Conservation (phyloP, 768 basidiomycete species). For the Naematelia encephala region DNA sequence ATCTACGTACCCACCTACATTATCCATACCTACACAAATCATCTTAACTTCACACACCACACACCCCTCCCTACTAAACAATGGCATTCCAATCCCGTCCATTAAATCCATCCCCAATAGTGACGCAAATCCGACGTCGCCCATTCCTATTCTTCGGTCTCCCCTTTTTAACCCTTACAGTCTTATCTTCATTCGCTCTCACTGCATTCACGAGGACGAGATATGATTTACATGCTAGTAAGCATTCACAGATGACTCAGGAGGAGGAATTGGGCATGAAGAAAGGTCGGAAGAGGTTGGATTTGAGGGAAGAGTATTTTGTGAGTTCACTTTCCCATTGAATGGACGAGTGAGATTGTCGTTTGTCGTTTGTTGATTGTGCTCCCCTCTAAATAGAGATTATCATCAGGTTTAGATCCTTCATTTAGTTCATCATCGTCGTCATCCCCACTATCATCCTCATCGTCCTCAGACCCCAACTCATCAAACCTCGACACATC, state of each 20-base stretch:
- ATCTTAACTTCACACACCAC: no score
- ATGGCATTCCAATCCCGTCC: neutral
- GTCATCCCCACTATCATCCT: neutral
- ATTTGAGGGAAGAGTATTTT: conserved; percentile 93
- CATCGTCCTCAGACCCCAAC: neutral
- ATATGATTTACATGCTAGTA: conserved; percentile 70
- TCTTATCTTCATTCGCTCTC: conserved; percentile 79
- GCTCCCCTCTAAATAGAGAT: neutral
- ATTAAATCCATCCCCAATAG: conserved; percentile 8
- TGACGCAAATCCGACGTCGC: conserved; percentile 29
- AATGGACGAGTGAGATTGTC: neutral
- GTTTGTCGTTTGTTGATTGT: no score
- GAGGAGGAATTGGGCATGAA: conserved; percentile 45
- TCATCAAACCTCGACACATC: neutral
- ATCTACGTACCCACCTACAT: no score
- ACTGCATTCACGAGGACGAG: conserved; percentile 80
- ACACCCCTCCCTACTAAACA: no score
- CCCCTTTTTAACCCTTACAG: conserved; percentile 80
- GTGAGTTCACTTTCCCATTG: conserved; percentile 57
- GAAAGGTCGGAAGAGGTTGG: conserved; percentile 59
- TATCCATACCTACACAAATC: neutral
- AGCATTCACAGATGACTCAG: conserved; percentile 23
- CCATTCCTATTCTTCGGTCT: conserved; percentile 67
- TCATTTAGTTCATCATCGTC: neutral
- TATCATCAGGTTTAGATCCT: neutral